Evolutionary conservation across 2,329 filamentous ascomycete species (phyloP).

Genomic region (Diplodia mutila): DNA sequence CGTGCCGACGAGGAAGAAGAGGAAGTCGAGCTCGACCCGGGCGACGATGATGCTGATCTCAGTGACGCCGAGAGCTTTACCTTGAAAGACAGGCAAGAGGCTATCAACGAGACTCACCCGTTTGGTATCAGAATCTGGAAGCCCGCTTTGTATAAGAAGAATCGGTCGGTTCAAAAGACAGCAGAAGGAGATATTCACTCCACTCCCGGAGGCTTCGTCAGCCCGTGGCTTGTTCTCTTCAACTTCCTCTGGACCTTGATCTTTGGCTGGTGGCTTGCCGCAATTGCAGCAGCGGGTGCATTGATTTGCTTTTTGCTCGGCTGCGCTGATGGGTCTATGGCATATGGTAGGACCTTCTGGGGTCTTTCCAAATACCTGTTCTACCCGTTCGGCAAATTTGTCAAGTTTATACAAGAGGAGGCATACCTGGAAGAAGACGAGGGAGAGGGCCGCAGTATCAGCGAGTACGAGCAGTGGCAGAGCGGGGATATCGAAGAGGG

Average conservation of each 20-base stretch:
- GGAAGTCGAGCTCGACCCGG: constrained; percentile 56
- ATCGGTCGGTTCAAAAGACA: constrained; percentile 91
- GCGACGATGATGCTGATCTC: constrained; percentile 70
- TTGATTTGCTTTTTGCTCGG: constrained; percentile 78
- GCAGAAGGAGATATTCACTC: constrained; percentile 98
- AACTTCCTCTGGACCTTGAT: constrained; percentile 88
- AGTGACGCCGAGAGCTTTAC: constrained; percentile 98
- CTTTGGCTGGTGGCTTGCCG: constrained; percentile 95
- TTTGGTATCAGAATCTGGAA: constrained; percentile 99
- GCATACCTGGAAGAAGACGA: constrained; percentile 93
- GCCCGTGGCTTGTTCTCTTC: constrained; percentile 80
- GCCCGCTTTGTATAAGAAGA: constrained; percentile 96
- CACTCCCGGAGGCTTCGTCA: constrained; percentile 84
- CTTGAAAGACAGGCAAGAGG: constrained; percentile 92
- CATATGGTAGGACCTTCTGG: constrained; percentile 84
- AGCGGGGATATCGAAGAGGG: constrained; percentile 96
- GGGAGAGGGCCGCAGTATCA: constrained; percentile 94
- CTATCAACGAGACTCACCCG: constrained; percentile 98
- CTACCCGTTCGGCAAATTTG: constrained; percentile 96
- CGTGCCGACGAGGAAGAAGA: constrained; percentile 45
- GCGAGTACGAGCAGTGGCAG: constrained; percentile 99
- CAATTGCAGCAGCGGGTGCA: constrained; percentile 74
- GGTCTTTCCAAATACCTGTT: constrained; percentile 85
- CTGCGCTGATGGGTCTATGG: constrained; percentile 74
- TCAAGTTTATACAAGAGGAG: constrained; percentile 90